These are phyloP conservation scores for Trypanosoma caninum DNA, from an alignment of 208 protist genomes.

Conservation along the genomic window DNA sequence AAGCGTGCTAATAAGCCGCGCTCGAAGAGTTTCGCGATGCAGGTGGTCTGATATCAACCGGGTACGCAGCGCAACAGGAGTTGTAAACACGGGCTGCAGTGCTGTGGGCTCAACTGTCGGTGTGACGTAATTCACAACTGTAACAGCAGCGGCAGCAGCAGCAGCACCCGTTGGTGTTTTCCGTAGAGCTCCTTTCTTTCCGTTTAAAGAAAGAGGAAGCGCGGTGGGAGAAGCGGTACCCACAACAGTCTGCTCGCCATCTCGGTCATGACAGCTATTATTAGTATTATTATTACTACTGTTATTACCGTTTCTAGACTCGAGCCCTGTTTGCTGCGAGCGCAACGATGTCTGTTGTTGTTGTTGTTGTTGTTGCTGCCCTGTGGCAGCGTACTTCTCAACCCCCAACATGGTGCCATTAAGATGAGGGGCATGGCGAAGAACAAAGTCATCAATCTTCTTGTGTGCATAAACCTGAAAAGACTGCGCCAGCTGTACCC, in stretches of 20 bases:
- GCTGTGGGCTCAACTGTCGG: conserved; percentile 40
- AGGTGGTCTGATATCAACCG: conserved; percentile 64
- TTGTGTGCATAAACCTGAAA: conserved; percentile 77
- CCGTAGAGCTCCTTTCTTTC: background rate
- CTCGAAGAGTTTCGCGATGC: conserved; percentile 40
- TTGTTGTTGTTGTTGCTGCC: conserved; percentile 9
- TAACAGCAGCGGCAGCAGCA: conserved; percentile 1
- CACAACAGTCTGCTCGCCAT: background rate
- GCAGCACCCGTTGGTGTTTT: background rate
- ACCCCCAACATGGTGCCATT: conserved; percentile 59
- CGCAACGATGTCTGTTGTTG: background rate
- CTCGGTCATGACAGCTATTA: background rate
- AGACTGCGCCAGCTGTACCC: conserved; percentile 59
- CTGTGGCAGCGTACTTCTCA: background rate
- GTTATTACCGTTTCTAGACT: too few species aligned
- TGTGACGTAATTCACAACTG: conserved; percentile 18
- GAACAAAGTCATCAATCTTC: conserved; percentile 76
- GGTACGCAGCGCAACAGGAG: conserved; percentile 47
- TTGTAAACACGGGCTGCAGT: conserved; percentile 62
- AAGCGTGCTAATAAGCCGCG: conserved; percentile 32
- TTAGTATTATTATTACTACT: too few species aligned
- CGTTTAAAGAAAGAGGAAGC: background rate
- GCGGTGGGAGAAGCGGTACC: background rate
- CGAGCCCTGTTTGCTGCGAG: background rate
- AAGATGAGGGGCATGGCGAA: conserved; percentile 47